Evolutionary conservation across 2,329 filamentous ascomycete species (phyloP), one percentile per base, ranked within the genome.

Genomic region (Phoma sp.): DNA sequence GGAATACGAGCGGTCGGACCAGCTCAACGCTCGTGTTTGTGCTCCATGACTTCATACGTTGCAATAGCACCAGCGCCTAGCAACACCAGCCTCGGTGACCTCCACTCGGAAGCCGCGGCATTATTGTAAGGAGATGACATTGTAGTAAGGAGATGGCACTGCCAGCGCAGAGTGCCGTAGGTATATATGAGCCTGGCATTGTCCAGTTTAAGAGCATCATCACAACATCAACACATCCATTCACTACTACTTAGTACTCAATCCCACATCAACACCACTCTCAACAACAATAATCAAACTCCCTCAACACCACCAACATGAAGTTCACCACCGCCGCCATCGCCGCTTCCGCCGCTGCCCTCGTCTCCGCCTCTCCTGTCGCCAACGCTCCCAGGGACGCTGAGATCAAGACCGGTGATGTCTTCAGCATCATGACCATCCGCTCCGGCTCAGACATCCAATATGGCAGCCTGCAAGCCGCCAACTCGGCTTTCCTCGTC

Each of bases 371-470:
- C 40, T 40, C 69, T 67, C 36, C 60, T 67, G 39, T 57, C 66
- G 43, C 40, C 63, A 30, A 18, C 15, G 30, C 60, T 58, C 38
- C 36, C 51, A 29, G 18, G 65, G 53, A 49, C 43, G 60, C 69
- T 39, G 59, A 65, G 17, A 60, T 62, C 51, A 46, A 61, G 39
- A 60, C 67, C 30, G 56, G 64, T 33, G 68, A 73, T 39, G 67
- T 72, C 47, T 87, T 87, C 66, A 72, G 75, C 59, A 54, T 85
- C 51, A 72, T 84, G 65, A 72, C 81, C 52, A 77, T 85, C 49
- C 78, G 77, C 55, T 81, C 82, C 26, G 80, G 75, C 60, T 80
- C 74, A 48, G 68, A 63, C 2, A 74, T 87, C 20, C 83, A 86
- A 61, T 79, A 79, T 57, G 56, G 71, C 18, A 39, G 48, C 28